Evolutionary conservation across 805 yeast species (phyloP).

Genomic region (Spathaspora gorwiae): DNA sequence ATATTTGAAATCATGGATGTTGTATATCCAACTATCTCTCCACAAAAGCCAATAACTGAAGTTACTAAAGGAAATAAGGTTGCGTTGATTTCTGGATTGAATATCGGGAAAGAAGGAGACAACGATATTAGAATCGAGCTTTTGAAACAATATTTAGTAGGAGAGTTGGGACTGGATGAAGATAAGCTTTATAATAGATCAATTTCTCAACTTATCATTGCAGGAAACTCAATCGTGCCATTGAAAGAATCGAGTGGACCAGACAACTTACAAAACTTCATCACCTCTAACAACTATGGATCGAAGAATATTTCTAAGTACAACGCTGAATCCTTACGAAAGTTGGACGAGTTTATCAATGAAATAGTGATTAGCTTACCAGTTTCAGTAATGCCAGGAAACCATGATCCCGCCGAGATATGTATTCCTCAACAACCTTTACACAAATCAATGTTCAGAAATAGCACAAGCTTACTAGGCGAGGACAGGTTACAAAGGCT

Average conservation of each 20-base stretch:
- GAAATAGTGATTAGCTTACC: slow-evolving; percentile 59
- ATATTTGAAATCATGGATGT: slow-evolving; percentile 80
- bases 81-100: slow-evolving; percentile 76
- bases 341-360: slow-evolving; percentile 56
- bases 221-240: slow-evolving; percentile 63
- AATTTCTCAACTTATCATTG: slow-evolving; percentile 54
- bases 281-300: slow-evolving; percentile 43
- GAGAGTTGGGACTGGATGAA: slow-evolving; percentile 50
- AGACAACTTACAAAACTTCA: slow-evolving; percentile 23
- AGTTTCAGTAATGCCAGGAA: slow-evolving; percentile 80
- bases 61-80: slow-evolving; percentile 38
- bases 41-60: slow-evolving; percentile 40
- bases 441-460: slow-evolving; percentile 68
- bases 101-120: slow-evolving; percentile 43
- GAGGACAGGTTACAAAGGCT: slow-evolving; percentile 17
- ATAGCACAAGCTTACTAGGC: slow-evolving; percentile 38
- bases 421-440: slow-evolving; percentile 87
- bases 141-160: slow-evolving; percentile 65
- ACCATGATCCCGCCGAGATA: slow-evolving; percentile 75
- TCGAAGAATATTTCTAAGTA: slow-evolving; percentile 51
- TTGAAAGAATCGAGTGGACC: slow-evolving; percentile 14
- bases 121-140: slow-evolving; percentile 48
- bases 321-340: slow-evolving; percentile 42
- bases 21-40: slow-evolving; percentile 61
- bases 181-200: slow-evolving; percentile 21